phyloP scores from a whole-genome alignment of 495 filamentous ascomycete genomes.

The Neurospora africana region DNA sequence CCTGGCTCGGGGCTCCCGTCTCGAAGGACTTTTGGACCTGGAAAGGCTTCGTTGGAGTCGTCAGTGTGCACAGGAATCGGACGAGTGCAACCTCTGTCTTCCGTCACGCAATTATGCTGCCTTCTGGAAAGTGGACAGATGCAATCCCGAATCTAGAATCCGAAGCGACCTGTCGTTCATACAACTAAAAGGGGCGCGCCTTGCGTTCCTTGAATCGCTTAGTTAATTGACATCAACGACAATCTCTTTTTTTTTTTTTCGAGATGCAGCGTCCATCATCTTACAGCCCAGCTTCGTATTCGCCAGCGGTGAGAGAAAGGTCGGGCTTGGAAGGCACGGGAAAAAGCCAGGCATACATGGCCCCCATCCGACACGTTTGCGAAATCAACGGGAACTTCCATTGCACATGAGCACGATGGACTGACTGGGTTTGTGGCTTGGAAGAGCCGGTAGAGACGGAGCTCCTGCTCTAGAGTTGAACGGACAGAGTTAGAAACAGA shows the following conservation, averaged over 20 bases:
- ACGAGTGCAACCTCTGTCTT: background rate
- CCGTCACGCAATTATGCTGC: background rate
- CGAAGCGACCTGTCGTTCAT: background rate
- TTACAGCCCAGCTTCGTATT: background rate
- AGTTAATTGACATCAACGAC: background rate
- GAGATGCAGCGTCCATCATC: background rate
- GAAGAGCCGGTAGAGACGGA: background rate
- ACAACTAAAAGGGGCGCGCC: background rate
- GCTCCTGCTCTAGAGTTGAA: background rate
- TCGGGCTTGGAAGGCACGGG: background rate
- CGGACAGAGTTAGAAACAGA: background rate
- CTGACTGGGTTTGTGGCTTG: background rate
- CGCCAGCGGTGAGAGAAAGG: background rate
- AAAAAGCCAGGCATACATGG: background rate
- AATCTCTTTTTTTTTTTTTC: background rate
- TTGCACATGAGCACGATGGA: background rate
- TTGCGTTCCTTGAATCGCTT: background rate
- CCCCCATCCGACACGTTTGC: background rate
- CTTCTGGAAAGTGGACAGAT: background rate
- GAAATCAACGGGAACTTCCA: background rate
- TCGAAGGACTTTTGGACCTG: background rate
- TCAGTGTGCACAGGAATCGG: background rate
- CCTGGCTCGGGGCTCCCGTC: background rate
- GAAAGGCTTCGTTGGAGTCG: background rate
- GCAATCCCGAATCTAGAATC: background rate